phyloP scores from a whole-genome alignment of 2,329 filamentous ascomycete genomes.

The Huntiella omanensis region DNA sequence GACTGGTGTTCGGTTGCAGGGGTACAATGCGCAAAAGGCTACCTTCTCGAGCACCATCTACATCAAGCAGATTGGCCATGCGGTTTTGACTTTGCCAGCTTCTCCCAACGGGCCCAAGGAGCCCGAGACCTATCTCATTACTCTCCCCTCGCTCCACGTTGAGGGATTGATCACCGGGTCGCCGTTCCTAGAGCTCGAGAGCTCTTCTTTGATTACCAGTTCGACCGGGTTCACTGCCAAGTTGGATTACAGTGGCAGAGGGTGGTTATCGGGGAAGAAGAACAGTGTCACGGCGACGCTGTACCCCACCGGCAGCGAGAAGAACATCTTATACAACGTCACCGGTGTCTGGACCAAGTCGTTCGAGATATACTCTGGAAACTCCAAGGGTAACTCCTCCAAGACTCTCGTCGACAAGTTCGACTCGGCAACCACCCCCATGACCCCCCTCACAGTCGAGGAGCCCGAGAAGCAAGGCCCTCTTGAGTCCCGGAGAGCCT shows the following conservation, averaged over 20 bases:
- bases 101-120: conserved; percentile 17
- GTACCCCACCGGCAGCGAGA: conserved; percentile 51
- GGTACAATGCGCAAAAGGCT: conserved; percentile 92
- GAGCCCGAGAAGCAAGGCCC: conserved; percentile 65
- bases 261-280: conserved; percentile 91
- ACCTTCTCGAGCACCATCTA: conserved; percentile 88
- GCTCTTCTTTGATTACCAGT: conserved; percentile 66
- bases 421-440: conserved; percentile 35
- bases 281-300: conserved; percentile 68
- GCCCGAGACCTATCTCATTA: conserved; percentile 68
- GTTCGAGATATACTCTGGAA: conserved; percentile 57
- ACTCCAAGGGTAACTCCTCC: conserved; percentile 29
- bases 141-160: conserved; percentile 77
- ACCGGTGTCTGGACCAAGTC: conserved; percentile 80
- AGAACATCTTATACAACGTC: conserved; percentile 59
- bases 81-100: conserved; percentile 53
- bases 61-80: conserved; percentile 87
- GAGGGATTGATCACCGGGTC: conserved; percentile 75
- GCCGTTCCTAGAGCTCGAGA: conserved; percentile 82
- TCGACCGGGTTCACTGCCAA: conserved; percentile 73
- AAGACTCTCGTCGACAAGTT: conserved; percentile 37
- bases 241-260: conserved; percentile 84
- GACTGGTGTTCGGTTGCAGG: conserved; percentile 60
- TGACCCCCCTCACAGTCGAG: conserved; percentile 51
- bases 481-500: conserved; percentile 73